A percentile compares a stretch with the other conserved stretches of the same genome.
Conservation (phyloP, 225 moss, liverwort and hornwort species). For the Pleurozium schreberi region DNA sequence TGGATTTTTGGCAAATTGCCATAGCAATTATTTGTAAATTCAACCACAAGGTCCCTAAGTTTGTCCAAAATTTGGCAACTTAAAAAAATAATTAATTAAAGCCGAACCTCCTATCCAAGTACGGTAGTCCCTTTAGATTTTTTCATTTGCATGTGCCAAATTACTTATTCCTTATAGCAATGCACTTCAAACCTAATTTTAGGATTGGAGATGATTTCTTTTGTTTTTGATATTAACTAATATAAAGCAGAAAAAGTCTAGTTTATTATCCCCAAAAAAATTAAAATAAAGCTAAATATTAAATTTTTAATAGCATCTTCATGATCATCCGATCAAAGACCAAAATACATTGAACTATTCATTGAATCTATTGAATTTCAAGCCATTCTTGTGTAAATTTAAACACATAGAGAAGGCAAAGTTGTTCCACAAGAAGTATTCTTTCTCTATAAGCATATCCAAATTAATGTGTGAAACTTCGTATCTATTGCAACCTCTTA, state of each 20-base stretch:
- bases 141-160: too few relatives aligned
- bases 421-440: not conserved
- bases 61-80: too few relatives aligned
- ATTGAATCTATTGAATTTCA: not conserved
- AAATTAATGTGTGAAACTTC: fast-evolving
- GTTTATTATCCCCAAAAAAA: too few relatives aligned
- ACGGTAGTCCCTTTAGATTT: too few relatives aligned
- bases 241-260: not conserved
- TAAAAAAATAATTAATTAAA: too few relatives aligned
- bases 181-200: not conserved
- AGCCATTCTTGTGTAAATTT: not conserved
- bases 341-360: not conserved
- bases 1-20: too few relatives aligned
- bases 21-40: too few relatives aligned
- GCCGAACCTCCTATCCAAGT: too few relatives aligned
- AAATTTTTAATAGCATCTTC: not conserved
- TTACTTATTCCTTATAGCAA: too few relatives aligned
- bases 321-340: not conserved
- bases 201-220: not conserved
- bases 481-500: not conserved
- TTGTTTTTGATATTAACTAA: not conserved
- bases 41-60: too few relatives aligned
- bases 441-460: not conserved
- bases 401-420: not conserved
- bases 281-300: not conserved